These are phyloP conservation scores for Paramecium biaurelia DNA, from an alignment of 73 alveolate genomes.

Conservation along the genomic window DNA sequence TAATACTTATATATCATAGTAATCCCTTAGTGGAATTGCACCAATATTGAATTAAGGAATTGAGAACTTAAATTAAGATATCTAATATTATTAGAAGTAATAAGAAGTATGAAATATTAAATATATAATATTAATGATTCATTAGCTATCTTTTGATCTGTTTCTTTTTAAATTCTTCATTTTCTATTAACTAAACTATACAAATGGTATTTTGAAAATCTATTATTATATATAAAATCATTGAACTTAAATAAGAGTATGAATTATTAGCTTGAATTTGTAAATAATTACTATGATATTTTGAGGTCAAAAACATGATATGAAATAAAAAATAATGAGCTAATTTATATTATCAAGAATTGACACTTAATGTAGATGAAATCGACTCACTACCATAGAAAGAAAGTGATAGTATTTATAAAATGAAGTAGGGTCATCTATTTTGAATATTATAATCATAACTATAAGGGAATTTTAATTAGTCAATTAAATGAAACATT, in stretches of 20 bases:
- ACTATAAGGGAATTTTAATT: neutral
- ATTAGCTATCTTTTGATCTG: neutral
- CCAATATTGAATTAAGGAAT: neutral
- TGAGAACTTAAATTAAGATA: neutral
- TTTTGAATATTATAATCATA: too few species aligned
- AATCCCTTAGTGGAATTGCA: neutral
- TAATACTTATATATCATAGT: neutral
- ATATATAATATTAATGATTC: neutral
- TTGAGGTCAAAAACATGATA: constrained; percentile 25
- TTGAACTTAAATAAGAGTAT: constrained; percentile 23
- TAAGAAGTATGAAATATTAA: neutral
- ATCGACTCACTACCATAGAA: too few species aligned
- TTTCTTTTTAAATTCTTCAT: too few species aligned
- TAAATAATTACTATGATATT: neutral
- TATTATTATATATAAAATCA: neutral
- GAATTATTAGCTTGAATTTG: constrained; percentile 22
- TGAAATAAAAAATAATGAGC: constrained; percentile 26
- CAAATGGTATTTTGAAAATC: neutral
- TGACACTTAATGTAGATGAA: constrained; percentile 30
- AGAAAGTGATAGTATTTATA: neutral
- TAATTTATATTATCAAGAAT: neutral
- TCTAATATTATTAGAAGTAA: neutral
- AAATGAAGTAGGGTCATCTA: neutral
- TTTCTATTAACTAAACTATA: too few species aligned
- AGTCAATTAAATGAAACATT: too few species aligned